These are phyloP conservation scores for Flaveria brownii DNA, from an alignment of 129 eudicot genomes.

Conservation along the genomic window DNA sequence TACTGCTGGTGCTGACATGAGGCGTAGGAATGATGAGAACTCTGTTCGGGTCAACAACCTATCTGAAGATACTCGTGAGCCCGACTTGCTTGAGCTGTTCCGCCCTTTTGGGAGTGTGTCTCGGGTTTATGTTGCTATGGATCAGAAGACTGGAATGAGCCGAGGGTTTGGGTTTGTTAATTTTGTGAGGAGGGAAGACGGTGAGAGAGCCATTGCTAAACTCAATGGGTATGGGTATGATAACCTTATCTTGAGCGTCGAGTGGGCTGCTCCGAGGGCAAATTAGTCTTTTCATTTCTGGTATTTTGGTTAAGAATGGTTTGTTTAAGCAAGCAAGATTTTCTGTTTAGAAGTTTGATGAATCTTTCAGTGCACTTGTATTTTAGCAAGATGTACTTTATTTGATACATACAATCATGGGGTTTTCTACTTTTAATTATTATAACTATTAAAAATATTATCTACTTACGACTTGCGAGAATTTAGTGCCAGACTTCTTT, in stretches of 20 bases:
- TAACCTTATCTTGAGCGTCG: slow-evolving; percentile 27
- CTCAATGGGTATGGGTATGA: slow-evolving; percentile 27
- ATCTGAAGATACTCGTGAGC: slow-evolving; percentile 29
- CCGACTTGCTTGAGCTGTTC: slow-evolving; percentile 28
- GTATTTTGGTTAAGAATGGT: background rate
- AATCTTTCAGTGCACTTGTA: background rate
- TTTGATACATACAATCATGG: background rate
- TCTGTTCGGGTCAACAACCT: slow-evolving; percentile 25
- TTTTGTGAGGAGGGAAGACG: slow-evolving; percentile 26
- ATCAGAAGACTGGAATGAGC: slow-evolving; percentile 29
- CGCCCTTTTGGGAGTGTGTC: slow-evolving; percentile 20
- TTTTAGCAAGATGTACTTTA: background rate
- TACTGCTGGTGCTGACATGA: slow-evolving; percentile 26
- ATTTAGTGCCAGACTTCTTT: no score
- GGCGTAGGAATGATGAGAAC: slow-evolving; percentile 27
- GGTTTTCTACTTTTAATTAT: background rate
- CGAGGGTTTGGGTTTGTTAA: slow-evolving; percentile 26
- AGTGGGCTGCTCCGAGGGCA: slow-evolving; percentile 31
- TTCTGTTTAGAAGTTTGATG: slow-evolving; percentile 12
- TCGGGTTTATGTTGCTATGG: slow-evolving; percentile 24
- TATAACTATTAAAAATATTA: background rate
- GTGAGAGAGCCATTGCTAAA: slow-evolving; percentile 28
- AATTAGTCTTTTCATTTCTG: background rate
- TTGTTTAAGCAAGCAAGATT: slow-evolving; percentile 9
- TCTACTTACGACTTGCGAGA: no score